Percentiles rank a stretch among this genome's conserved stretches.
Conservation (phyloP, 192 early-diverging fungal species). For the Tieghemiomyces parasiticus region DNA sequence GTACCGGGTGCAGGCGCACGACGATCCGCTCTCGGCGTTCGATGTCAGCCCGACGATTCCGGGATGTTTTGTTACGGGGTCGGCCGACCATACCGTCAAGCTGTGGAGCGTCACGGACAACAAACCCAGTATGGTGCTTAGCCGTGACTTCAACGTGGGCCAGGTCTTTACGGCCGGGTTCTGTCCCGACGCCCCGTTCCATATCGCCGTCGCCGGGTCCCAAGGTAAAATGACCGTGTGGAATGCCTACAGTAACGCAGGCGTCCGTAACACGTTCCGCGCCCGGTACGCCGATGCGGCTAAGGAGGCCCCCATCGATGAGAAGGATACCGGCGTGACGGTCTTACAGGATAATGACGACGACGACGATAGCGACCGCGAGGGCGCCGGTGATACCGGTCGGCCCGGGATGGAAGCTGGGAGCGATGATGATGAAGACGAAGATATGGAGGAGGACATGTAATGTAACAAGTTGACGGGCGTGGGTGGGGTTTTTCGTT, state of each 20-base stretch:
- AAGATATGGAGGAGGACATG: conserved; percentile 28
- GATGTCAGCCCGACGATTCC: conserved; percentile 64
- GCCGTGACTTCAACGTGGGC: conserved; percentile 66
- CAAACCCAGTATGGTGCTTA: conserved; percentile 70
- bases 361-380: conserved; percentile 13
- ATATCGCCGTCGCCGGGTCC: conserved; percentile 75
- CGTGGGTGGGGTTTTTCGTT: too few species aligned
- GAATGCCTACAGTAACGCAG: conserved; percentile 83
- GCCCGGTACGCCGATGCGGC: conserved; percentile 14
- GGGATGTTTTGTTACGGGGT: conserved; percentile 87
- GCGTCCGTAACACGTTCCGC: conserved; percentile 53
- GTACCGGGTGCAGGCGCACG: conserved; percentile 88
- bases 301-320: conserved; percentile 1
- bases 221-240: conserved; percentile 82
- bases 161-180: conserved; percentile 78
- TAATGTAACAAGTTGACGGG: too few species aligned
- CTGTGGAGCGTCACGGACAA: conserved; percentile 72
- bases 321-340: conserved; percentile 48
- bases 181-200: conserved; percentile 85
- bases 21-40: conserved; percentile 72
- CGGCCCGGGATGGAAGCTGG: conserved; percentile 29
- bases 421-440: conserved; percentile 15
- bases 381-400: conserved; percentile 16
- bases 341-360: conserved; percentile 18
- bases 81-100: conserved; percentile 80